Percentiles rank a stretch among this genome's conserved stretches.
Evolutionary conservation across 306 rosid species (phyloP).

Genomic region (Inga laurina): DNA sequence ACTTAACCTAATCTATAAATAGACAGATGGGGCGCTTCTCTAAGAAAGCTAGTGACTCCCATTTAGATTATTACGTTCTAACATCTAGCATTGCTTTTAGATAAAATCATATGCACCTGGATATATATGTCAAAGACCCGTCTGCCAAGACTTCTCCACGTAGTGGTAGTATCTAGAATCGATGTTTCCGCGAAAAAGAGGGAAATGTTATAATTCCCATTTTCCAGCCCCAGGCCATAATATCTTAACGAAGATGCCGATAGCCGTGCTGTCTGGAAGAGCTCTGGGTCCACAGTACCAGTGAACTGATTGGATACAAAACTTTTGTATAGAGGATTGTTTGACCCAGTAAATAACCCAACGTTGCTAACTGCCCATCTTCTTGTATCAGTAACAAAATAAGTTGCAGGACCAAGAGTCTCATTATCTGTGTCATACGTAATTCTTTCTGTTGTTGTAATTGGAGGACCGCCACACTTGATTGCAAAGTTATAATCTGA

Average conservation of each 20-base stretch:
- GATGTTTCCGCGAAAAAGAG: conserved; percentile 70
- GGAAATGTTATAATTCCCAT: conserved; percentile 66
- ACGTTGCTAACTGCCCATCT: conserved; percentile 84
- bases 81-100: background rate
- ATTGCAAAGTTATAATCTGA: conserved; percentile 69
- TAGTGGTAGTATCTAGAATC: conserved; percentile 36
- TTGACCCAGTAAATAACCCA: conserved; percentile 50
- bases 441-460: conserved; percentile 39
- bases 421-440: conserved; percentile 55
- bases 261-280: conserved; percentile 71
- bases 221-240: conserved; percentile 74
- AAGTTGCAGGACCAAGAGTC: conserved; percentile 73
- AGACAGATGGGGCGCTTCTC: background rate
- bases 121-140: conserved; percentile 76
- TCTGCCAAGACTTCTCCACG: conserved; percentile 73
- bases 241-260: conserved; percentile 87
- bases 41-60: background rate
- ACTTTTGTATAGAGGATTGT: conserved; percentile 28
- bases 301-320: conserved; percentile 47
- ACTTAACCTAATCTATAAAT: background rate
- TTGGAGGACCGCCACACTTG: conserved; percentile 69
- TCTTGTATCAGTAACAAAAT: conserved; percentile 51
- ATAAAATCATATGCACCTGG: conserved; percentile 52
- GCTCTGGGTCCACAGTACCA: conserved; percentile 48
- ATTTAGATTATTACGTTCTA: background rate